Evolutionary conservation across 768 basidiomycete species (phyloP), one percentile per base, ranked within the genome.

Genomic region (Boletus eberwhitei): DNA sequence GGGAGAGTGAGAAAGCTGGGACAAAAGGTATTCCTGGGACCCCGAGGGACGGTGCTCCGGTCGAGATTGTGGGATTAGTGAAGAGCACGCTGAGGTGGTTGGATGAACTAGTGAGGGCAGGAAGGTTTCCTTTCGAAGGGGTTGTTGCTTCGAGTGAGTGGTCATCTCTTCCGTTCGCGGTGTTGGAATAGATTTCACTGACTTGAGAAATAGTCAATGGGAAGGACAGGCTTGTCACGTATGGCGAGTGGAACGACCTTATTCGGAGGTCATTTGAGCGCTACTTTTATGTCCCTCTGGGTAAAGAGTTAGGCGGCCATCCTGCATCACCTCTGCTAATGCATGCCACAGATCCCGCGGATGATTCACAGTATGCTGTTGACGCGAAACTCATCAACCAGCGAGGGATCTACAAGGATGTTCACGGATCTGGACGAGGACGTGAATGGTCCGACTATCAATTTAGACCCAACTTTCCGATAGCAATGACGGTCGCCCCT

Each of bases 371-470:
- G 16, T 93, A 93, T 74, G 78, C 79, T 51, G 71, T 97, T 62
- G 77, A 91, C 64, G 62, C 89, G 4, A 77, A 62, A 22, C 71
- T 98, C 35, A 78, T 97, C 56, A 89, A 93, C 67, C 86, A 93
- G 14, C 81, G 97, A 53, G 97, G 96, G 5, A 96, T 98, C 66
- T 99, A 98, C 79, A 99, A 99, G 78, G 97, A 99, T 68, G 93
- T 98, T 8, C 88, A 88, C 61, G 93, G 95, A 38, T 94, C 97
- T 12, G 91, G 91, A 1, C 66, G 78, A 45, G 89, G 86, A 11
- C 82, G 92, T 52, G 91, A 96, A 71, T 98, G 93, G 93, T 91
- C 93, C 6, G 95, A 99, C 73, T 99, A 98, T 70, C 97, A 98
- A 71, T 81, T 97, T 60, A 82, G 94, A 56, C 83, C 85, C 64